These are phyloP conservation scores for Yarrowia sp. DNA, from an alignment of 805 yeast species.

Conservation along the genomic window DNA sequence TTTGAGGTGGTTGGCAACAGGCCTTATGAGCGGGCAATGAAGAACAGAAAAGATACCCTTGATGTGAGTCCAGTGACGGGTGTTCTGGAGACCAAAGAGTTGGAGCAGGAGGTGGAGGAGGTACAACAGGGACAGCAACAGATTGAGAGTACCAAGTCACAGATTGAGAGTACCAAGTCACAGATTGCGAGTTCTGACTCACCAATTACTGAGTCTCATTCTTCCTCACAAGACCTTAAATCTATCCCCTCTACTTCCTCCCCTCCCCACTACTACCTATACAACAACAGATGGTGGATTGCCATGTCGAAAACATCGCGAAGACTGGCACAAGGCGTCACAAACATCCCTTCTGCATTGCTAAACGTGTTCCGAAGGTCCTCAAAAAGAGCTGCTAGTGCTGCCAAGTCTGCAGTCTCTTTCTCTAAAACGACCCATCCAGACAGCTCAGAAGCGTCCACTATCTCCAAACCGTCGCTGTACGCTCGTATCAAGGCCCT, in stretches of 20 bases:
- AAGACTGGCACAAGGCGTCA: background rate
- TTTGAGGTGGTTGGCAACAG: background rate
- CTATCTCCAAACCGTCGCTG: background rate
- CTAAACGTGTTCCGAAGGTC: background rate
- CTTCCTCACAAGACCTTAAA: too few species aligned
- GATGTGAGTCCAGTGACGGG: conserved; percentile 7
- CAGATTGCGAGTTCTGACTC: too few species aligned
- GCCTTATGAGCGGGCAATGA: background rate
- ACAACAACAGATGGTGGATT: conserved; percentile 22
- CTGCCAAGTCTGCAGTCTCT: background rate
- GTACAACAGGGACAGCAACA: too few species aligned
- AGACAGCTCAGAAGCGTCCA: background rate
- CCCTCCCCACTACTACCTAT: conserved; percentile 17
- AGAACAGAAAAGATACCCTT: background rate
- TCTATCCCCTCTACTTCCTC: too few species aligned
- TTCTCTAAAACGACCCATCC: background rate
- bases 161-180: too few species aligned
- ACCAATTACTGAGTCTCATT: too few species aligned
- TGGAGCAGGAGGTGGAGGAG: too few species aligned
- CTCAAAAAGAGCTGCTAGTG: background rate
- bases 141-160: too few species aligned
- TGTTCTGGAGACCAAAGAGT: background rate
- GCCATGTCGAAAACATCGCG: background rate
- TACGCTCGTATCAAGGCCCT: background rate
- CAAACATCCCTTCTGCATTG: background rate